Conservation (phyloP, 306 rosid genomes). For the Glycyrrhiza uralensis region DNA sequence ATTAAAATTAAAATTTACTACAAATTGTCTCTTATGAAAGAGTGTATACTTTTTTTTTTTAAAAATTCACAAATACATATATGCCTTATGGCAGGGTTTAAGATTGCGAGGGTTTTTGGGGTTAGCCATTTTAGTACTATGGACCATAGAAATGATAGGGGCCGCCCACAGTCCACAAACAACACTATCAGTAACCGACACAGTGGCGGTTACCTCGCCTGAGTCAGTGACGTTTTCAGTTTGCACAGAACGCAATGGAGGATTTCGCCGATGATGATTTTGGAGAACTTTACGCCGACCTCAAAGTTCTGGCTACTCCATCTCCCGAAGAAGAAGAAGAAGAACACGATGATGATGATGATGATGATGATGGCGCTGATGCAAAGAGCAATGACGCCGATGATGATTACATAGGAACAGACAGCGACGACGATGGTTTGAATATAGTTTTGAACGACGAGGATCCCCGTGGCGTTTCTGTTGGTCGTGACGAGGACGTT, state of each 20-base stretch:
- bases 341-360: background rate
- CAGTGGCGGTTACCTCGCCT: too few relatives aligned
- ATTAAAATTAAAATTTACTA: too few relatives aligned
- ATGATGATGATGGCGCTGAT: background rate
- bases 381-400: slow-evolving; percentile 1
- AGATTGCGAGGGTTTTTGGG: background rate
- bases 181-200: background rate
- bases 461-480: slow-evolving; percentile 20
- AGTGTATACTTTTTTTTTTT: too few relatives aligned
- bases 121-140: too few relatives aligned
- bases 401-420: slow-evolving; percentile 38
- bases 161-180: background rate
- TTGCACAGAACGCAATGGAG: background rate
- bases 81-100: slow-evolving; percentile 12
- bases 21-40: too few relatives aligned
- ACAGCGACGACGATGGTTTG: slow-evolving; percentile 51
- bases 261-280: background rate
- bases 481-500: background rate
- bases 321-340: background rate
- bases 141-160: background rate
- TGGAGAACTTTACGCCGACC: slow-evolving; percentile 18
- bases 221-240: too few relatives aligned
- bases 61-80: too few relatives aligned
- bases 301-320: background rate
- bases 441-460: slow-evolving; percentile 64